Base-by-base conservation (phyloP, 2,329 filamentous ascomycete genomes). In the Beauveria bassiana region DNA sequence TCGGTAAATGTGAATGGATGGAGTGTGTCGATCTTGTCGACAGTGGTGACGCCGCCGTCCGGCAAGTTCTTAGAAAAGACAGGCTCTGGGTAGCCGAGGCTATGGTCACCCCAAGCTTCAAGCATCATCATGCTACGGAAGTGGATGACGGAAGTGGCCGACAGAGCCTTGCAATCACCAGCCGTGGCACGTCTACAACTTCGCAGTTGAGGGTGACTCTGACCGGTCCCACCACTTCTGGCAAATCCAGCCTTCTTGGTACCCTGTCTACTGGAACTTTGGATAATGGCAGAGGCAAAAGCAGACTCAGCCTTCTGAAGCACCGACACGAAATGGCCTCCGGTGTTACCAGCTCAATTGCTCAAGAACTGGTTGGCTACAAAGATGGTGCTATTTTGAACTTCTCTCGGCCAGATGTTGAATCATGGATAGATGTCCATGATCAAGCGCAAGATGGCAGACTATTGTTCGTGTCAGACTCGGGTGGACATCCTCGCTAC, bases 401-500 rank as follows among this genome's bases (percentile, higher is more conserved):
- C 71, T 98, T 96, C 71, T 87, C 90, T 3, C 88, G 89, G 63
- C 87, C 87, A 16, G 91, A 96, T 70, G 87, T 97, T 52, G 90
- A 91, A 62, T 93, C 92, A 0, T 99, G 95, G 95, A 87, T 90
- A 59, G 93, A 97, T 71, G 95, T 98, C 58, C 95, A 99, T 72
- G 87, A 90, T 43, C 84, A 86, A 54, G 85, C 91, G 0, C 85
- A 87, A 63, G 76, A 81, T 62, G 90, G 88, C 3, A 86, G 93
- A 22, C 76, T 99, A 3, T 91, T 95, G 5, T 93, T 97, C 66
- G 79, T 98, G 7, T 91, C 92, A 0, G 95, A 99, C 73, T 96
- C 93, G 51, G 93, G 93, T 18, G 95, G 95, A 0, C 90, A 96
- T 65, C 88, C 93, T 43, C 86, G 92, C 50, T 99, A 95, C 73